Evolutionary conservation across 1,284 basidiomycete genomes (phyloP), one percentile per base, ranked within the genome.

Genomic region (Ceratobasidium sp.): DNA sequence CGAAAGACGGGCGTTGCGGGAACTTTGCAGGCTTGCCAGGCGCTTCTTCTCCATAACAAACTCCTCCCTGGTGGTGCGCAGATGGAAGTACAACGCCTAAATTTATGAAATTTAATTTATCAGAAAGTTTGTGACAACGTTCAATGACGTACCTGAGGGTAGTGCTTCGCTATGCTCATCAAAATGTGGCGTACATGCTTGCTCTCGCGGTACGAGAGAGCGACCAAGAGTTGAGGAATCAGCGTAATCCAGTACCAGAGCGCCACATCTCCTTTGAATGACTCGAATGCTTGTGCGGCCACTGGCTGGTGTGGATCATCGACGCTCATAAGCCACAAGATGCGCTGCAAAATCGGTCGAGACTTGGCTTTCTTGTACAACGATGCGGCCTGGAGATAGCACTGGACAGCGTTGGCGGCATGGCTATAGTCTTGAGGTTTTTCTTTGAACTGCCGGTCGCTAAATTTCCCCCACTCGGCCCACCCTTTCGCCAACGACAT

Each of bases 231-330:
- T 83, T 99, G 98, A 18, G 98, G 98, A 68, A 99, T 97, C 77
- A 99, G 89, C 0, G 97, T 95, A 82, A 99, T 98, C 98, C 98
- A 99, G 85, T 96, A 98, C 98, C 98, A 99, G 81, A 95, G 94
- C 14, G 96, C 96, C 7, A 95, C 91, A 82, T 99, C 98, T 78
- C 98, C 98, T 84, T 97, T 97, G 87, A 98, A 99, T 54, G 92
- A 93, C 82, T 99, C 97, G 82, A 99, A 99, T 0, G 96, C 95
- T 79, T 93, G 92, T 33, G 95, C 93, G 77, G 99, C 94, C 0
- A 91, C 91, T 23, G 83, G 84, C 67, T 86, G 87, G 38, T 88
- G 87, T 33, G 86, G 88, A 81, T 99, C 97, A 84, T 99, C 98
- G 50, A 98, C 88, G 82, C 95, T 96, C 62, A 99, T 89, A n/a